phyloP scores from a whole-genome alignment of 441 rosid genomes.

The Pelargonium australe region DNA sequence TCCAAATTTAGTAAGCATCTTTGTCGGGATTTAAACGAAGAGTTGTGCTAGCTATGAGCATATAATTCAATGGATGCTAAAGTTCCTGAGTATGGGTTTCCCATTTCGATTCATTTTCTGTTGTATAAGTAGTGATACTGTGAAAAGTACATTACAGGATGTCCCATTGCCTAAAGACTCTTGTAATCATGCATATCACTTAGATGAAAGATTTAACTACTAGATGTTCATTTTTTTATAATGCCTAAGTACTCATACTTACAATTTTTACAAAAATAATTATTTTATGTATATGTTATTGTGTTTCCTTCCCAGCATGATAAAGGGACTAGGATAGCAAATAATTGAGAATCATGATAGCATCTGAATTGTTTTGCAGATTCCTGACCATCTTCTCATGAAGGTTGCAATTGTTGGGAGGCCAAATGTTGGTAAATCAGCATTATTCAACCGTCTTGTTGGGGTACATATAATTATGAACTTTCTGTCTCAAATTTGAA shows the following conservation, averaged over 20 bases:
- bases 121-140: neutral
- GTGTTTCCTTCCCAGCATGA: neutral
- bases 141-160: neutral
- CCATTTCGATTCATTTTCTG: neutral
- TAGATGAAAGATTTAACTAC: too few species aligned
- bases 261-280: neutral
- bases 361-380: slow-evolving; percentile 36
- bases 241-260: neutral
- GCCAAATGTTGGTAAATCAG: slow-evolving; percentile 96
- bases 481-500: neutral
- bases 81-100: too few species aligned
- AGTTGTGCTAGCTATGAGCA: neutral
- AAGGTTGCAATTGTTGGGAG: slow-evolving; percentile 87
- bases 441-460: slow-evolving; percentile 86
- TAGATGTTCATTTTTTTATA: neutral
- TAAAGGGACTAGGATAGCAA: neutral
- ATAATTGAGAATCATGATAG: slow-evolving; percentile 9
- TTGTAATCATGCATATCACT: neutral
- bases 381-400: slow-evolving; percentile 78
- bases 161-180: neutral
- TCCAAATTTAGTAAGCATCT: slow-evolving; percentile 32
- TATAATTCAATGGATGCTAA: too few species aligned
- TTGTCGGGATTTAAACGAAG: neutral
- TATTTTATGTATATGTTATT: neutral
- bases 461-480: slow-evolving; percentile 43